A percentile compares a stretch with the other conserved stretches of the same genome.
Conservation (phyloP, 2,329 filamentous ascomycete genomes). For the Chaetothyriales sp. region DNA sequence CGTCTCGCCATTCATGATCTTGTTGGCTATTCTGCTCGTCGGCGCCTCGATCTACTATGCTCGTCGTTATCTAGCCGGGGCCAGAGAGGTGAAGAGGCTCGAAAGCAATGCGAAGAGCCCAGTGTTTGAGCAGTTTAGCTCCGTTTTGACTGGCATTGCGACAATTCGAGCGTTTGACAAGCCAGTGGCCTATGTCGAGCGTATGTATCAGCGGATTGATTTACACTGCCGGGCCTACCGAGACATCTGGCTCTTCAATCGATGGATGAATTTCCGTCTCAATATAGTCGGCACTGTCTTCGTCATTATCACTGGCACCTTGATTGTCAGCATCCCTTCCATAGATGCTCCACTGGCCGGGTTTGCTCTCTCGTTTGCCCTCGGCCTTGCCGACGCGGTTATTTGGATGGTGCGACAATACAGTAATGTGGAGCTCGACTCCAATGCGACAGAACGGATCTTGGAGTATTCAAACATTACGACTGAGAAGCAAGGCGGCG, state of each 20-base stretch:
- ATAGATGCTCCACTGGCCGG: conserved; percentile 61
- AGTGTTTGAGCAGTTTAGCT: conserved; percentile 67
- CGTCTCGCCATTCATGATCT: conserved; percentile 53
- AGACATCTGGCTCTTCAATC: conserved; percentile 58
- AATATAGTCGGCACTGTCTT: conserved; percentile 56
- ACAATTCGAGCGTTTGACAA: conserved; percentile 68
- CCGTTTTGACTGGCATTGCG: conserved; percentile 55
- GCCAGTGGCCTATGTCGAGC: conserved; percentile 49
- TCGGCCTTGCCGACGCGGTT: conserved; percentile 53
- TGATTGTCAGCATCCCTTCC: conserved; percentile 47
- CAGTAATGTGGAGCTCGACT: conserved; percentile 58
- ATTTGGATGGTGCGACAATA: conserved; percentile 56
- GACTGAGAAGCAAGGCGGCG: conserved; percentile 52
- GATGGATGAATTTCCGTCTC: conserved; percentile 66
- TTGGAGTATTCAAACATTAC: conserved; percentile 59
- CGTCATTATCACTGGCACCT: conserved; percentile 47
- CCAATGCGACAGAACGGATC: conserved; percentile 66
- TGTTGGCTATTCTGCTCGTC: conserved; percentile 48
- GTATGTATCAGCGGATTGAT: conserved; percentile 59
- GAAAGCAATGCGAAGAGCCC: conserved; percentile 67
- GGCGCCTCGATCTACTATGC: conserved; percentile 46
- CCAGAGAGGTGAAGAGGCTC: conserved; percentile 61
- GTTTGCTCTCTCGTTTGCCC: conserved; percentile 60
- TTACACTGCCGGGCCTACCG: conserved; percentile 52
- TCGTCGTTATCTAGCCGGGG: conserved; percentile 51